phyloP scores from a whole-genome alignment of 176 grass and related monocot genomes.

The Bothriochloa decipiens region DNA sequence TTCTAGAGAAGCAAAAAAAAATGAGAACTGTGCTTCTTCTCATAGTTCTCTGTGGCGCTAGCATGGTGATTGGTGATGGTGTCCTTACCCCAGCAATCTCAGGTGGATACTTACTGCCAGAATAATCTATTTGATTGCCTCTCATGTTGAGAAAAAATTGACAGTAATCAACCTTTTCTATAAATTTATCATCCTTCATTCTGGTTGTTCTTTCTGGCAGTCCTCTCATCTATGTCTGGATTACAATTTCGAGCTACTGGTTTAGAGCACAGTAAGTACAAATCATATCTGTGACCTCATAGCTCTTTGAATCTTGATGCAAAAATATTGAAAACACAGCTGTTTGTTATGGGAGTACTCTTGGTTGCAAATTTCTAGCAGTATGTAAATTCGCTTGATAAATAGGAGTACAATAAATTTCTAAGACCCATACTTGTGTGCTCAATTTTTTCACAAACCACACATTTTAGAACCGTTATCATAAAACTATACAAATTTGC shows the following conservation, averaged over 20 bases:
- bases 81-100: slow-evolving; percentile 97
- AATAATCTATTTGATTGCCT: slow-evolving; percentile 14
- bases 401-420: neutral
- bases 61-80: slow-evolving; percentile 97
- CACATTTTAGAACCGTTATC: neutral
- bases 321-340: neutral
- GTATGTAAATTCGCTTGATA: neutral
- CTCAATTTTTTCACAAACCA: neutral
- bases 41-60: slow-evolving; percentile 82
- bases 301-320: slow-evolving; percentile 23
- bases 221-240: slow-evolving; percentile 94
- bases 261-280: slow-evolving; percentile 73
- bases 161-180: slow-evolving; percentile 35
- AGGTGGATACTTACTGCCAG: slow-evolving; percentile 48
- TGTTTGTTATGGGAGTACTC: neutral
- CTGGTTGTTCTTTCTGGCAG: slow-evolving; percentile 57
- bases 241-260: slow-evolving; percentile 70
- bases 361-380: neutral
- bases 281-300: slow-evolving; percentile 13
- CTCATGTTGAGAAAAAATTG: neutral
- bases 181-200: slow-evolving; percentile 34
- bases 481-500: neutral
- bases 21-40: slow-evolving; percentile 71
- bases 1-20: slow-evolving; percentile 90
- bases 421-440: neutral